Conservation (phyloP, 164 flowering plant genomes). For the Chimonanthus salicifolius region DNA sequence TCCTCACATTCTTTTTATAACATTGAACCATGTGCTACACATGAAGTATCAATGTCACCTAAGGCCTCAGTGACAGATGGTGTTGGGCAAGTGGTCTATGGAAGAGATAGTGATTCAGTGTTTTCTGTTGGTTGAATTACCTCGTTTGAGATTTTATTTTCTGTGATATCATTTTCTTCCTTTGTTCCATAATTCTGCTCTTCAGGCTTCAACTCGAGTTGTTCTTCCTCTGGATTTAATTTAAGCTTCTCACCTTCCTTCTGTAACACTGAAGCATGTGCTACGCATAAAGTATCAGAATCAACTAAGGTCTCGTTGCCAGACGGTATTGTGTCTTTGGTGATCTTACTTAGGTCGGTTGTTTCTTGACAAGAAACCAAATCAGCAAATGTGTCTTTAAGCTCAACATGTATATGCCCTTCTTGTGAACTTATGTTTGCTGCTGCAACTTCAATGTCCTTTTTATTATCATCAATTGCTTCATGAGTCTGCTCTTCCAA, state of each 20-base stretch:
- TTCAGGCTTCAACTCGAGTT: background rate
- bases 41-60: too few relatives aligned
- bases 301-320: too few relatives aligned
- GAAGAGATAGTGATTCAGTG: background rate
- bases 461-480: constrained; percentile 3
- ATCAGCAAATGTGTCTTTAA: too few relatives aligned
- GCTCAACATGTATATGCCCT: background rate
- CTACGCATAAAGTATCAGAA: background rate
- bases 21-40: too few relatives aligned
- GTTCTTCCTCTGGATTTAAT: background rate
- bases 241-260: background rate
- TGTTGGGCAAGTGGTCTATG: background rate
- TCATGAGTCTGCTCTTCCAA: constrained; percentile 9
- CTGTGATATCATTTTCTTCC: background rate
- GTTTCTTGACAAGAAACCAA: too few relatives aligned
- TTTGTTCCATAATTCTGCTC: background rate
- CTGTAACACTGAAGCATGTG: background rate
- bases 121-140: background rate
- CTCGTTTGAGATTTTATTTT: background rate
- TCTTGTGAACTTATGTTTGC: constrained; percentile 14
- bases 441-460: constrained; percentile 9
- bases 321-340: too few relatives aligned
- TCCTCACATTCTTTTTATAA: too few relatives aligned
- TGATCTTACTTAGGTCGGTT: too few relatives aligned
- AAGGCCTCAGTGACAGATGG: too few relatives aligned